Evolutionary conservation across 2,329 filamentous ascomycete species (phyloP).

Genomic region (Aspergillus fumigatiaffinis): DNA sequence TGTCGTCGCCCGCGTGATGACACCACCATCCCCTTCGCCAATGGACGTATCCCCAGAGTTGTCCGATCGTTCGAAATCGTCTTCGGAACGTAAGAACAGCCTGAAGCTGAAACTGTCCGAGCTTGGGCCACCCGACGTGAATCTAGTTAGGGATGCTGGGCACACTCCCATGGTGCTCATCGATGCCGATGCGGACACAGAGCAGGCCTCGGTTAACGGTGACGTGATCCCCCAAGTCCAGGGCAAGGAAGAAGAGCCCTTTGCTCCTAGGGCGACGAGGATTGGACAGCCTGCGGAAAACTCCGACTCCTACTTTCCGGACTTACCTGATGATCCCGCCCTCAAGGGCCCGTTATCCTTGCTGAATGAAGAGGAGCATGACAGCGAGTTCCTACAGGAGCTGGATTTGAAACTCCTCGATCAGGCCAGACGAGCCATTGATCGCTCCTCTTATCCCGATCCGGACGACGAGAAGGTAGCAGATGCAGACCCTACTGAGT

Average conservation of each 20-base stretch:
- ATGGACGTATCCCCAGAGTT: constrained; percentile 23
- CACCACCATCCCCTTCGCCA: constrained; percentile 35
- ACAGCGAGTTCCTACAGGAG: constrained; percentile 38
- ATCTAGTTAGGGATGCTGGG: constrained; percentile 40
- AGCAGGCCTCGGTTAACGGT: constrained; percentile 18
- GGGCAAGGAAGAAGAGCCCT: constrained; percentile 24
- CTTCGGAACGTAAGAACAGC: constrained; percentile 27
- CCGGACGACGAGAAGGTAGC: constrained; percentile 20
- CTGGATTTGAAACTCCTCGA: constrained; percentile 42
- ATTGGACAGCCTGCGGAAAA: constrained; percentile 35
- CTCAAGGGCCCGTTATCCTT: constrained; percentile 43
- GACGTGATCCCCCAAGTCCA: constrained; percentile 12
- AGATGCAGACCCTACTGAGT: constrained; percentile 23
- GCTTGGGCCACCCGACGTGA: constrained; percentile 36
- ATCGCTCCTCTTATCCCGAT: constrained; percentile 16
- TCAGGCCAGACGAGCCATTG: constrained; percentile 34
- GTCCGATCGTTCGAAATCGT: constrained; percentile 19
- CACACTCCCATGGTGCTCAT: constrained; percentile 45
- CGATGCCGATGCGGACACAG: constrained; percentile 30
- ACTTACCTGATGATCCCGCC: constrained; percentile 40
- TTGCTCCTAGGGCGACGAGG: constrained; percentile 25
- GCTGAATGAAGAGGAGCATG: constrained; percentile 38
- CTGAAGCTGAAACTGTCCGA: constrained; percentile 35
- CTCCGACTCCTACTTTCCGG: constrained; percentile 40
- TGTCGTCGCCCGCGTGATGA: constrained; percentile 42